phyloP scores from a whole-genome alignment of 1,284 basidiomycete species.

The Farysia itapuensis region DNA sequence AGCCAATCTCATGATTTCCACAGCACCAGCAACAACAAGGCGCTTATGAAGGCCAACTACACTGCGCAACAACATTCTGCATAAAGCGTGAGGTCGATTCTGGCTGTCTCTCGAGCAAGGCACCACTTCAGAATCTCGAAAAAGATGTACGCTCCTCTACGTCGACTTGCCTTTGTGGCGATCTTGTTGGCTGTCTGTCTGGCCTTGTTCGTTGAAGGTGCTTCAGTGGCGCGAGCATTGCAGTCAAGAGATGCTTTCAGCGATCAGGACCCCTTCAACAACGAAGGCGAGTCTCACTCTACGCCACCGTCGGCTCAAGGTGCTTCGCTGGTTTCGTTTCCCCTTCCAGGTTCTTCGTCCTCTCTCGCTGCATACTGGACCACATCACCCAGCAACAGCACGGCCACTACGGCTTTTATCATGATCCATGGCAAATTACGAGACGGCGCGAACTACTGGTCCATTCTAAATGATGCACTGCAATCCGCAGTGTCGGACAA shows the following conservation, averaged over 20 bases:
- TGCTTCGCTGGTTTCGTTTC: conserved; percentile 29
- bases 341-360: conserved; percentile 16
- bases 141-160: too few relatives aligned
- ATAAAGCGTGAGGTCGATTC: too few relatives aligned
- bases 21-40: too few relatives aligned
- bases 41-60: too few relatives aligned
- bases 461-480: conserved; percentile 44
- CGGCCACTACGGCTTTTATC: conserved; percentile 44
- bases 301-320: conserved; percentile 29
- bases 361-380: conserved; percentile 44
- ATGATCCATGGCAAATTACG: conserved; percentile 57
- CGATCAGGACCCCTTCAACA: conserved; percentile 16
- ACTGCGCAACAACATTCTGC: too few relatives aligned
- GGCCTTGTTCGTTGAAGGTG: too few relatives aligned
- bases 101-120: too few relatives aligned
- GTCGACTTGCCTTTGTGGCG: too few relatives aligned
- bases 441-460: conserved; percentile 49
- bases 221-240: too few relatives aligned
- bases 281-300: conserved; percentile 39
- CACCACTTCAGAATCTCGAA: too few relatives aligned
- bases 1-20: too few relatives aligned
- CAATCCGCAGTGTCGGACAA: conserved; percentile 26
- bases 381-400: conserved; percentile 20
- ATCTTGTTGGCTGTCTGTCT: too few relatives aligned
- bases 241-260: conserved; percentile 23